These are phyloP conservation scores for Cercospora beticola DNA, from an alignment of 2,329 filamentous ascomycete genomes.

Conservation along the genomic window DNA sequence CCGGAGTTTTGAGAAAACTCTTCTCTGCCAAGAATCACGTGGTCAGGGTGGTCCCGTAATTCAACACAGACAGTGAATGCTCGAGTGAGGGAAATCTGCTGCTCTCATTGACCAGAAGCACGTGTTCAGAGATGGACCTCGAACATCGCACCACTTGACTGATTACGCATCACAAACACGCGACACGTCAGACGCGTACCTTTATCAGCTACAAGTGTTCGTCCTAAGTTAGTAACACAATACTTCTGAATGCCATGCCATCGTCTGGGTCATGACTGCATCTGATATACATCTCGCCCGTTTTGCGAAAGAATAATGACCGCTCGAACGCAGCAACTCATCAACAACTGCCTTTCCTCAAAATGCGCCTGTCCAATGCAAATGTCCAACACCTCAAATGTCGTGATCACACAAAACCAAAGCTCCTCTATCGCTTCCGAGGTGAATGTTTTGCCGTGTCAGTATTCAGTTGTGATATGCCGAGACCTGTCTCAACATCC, in stretches of 20 bases:
- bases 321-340: neutral
- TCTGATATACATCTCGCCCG: neutral
- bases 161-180: neutral
- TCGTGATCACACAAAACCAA: neutral
- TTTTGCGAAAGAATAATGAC: neutral
- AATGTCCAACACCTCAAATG: neutral
- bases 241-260: neutral
- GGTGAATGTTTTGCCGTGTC: neutral
- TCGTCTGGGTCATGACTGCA: neutral
- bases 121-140: neutral
- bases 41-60: too few species aligned
- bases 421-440: conserved; percentile 1
- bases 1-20: too few species aligned
- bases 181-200: neutral
- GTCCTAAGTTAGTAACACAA: neutral
- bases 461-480: conserved; percentile 1
- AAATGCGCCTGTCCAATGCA: neutral
- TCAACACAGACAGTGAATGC: neutral
- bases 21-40: too few species aligned
- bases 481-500: conserved; percentile 4
- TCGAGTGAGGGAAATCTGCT: neutral
- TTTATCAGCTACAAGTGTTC: neutral
- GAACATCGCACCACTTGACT: neutral
- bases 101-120: neutral
- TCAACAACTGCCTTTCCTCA: neutral